Evolutionary conservation across 352 stramenopile genomes (phyloP).

Genomic region (Thalassiosira sp.): DNA sequence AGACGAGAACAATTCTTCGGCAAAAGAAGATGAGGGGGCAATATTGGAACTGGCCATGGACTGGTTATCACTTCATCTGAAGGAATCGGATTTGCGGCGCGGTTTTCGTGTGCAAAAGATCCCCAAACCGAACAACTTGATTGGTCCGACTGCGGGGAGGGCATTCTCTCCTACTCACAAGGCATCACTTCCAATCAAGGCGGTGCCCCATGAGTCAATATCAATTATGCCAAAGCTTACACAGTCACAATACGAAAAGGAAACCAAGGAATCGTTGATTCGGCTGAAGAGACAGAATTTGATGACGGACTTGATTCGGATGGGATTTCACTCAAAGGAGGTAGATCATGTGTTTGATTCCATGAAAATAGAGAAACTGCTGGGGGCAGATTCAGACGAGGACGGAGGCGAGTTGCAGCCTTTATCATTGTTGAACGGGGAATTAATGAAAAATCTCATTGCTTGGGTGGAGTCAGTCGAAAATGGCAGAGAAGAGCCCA

Average conservation of each 20-base stretch:
- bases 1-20: conserved; percentile 22
- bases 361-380: conserved; percentile 10
- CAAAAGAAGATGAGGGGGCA: conserved; percentile 32
- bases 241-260: conserved; percentile 58
- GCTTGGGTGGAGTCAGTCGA: conserved; percentile 17
- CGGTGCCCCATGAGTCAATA: conserved; percentile 73
- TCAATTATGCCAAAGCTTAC: conserved; percentile 61
- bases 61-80: conserved; percentile 76
- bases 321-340: conserved; percentile 71
- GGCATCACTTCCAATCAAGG: conserved; percentile 47
- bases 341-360: conserved; percentile 44
- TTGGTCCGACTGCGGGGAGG: not conserved
- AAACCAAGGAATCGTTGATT: conserved; percentile 30
- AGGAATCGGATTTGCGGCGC: conserved; percentile 55
- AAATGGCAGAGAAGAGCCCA: not conserved
- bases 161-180: not conserved
- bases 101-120: conserved; percentile 63
- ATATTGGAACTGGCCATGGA: conserved; percentile 69
- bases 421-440: conserved; percentile 36
- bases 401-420: conserved; percentile 45
- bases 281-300: conserved; percentile 38
- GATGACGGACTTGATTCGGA: conserved; percentile 58
- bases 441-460: conserved; percentile 31
- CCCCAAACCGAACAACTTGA: not conserved
- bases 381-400: conserved; percentile 16